These are phyloP conservation scores for Ehretia macrophylla DNA, from an alignment of 257 asterid species.

Conservation along the genomic window DNA sequence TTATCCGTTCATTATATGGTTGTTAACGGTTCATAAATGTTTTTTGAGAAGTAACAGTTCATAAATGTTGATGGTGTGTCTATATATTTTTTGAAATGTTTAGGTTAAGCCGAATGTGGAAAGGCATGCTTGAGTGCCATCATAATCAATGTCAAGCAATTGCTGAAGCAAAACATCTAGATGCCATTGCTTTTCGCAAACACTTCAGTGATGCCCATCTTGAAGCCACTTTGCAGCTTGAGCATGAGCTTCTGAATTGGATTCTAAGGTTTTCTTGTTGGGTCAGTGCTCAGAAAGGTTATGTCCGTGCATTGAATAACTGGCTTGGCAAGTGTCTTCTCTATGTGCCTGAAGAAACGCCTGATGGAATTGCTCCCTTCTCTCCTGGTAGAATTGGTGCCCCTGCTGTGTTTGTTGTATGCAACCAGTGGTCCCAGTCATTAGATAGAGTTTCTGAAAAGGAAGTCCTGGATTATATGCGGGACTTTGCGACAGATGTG, in stretches of 20 bases:
- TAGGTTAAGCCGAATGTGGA: conserved; percentile 92
- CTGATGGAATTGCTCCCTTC: conserved; percentile 85
- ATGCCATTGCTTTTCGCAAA: conserved; percentile 62
- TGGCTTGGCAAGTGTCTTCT: conserved; percentile 95
- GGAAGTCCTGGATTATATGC: conserved; percentile 78
- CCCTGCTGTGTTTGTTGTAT: conserved; percentile 72
- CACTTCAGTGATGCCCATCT: conserved; percentile 73
- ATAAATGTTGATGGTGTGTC: neutral
- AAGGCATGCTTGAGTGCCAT: conserved; percentile 93
- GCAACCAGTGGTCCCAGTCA: conserved; percentile 89
- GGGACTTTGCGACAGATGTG: conserved; percentile 63
- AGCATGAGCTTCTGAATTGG: conserved; percentile 79
- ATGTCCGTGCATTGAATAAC: conserved; percentile 60
- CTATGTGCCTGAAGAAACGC: conserved; percentile 90
- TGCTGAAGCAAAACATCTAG: conserved; percentile 71
- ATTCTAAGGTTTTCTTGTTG: conserved; percentile 72
- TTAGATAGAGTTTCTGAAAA: conserved; percentile 72
- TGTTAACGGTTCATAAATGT: too few species aligned
- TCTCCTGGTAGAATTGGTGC: conserved; percentile 97
- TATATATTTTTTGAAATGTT: neutral
- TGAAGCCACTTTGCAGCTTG: conserved; percentile 84
- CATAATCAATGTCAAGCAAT: conserved; percentile 82
- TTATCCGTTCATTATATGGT: too few species aligned
- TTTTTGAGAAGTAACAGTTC: too few species aligned
- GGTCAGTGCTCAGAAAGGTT: conserved; percentile 82